Percentiles rank a stretch among this genome's conserved stretches.
Conservation (phyloP, 805 yeast species). For the Monosporozyma solicola region DNA sequence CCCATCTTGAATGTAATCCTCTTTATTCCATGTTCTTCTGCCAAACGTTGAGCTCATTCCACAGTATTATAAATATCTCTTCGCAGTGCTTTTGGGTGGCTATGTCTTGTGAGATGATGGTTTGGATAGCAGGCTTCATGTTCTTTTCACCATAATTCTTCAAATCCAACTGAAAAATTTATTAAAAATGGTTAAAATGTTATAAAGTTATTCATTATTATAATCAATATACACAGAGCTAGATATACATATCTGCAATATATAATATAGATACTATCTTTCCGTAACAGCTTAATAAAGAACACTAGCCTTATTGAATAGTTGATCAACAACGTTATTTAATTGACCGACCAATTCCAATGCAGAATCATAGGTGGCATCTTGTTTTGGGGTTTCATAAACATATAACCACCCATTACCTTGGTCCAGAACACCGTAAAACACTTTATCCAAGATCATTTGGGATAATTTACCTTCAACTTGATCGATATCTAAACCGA, state of each 20-base stretch:
- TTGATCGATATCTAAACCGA: constrained; percentile 79
- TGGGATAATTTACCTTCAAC: constrained; percentile 92
- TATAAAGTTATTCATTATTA: background rate
- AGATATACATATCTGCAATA: background rate
- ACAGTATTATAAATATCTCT: background rate
- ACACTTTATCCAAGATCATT: constrained; percentile 93
- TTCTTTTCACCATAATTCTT: background rate
- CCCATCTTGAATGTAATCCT: constrained; percentile 44
- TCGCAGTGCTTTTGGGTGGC: background rate
- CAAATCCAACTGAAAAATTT: background rate
- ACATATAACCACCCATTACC: constrained; percentile 96
- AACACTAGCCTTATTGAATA: constrained; percentile 88
- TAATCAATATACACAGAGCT: background rate
- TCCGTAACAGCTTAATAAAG: constrained; percentile 41
- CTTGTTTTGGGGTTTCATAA: constrained; percentile 81
- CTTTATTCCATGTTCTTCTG: constrained; percentile 64
- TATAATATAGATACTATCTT: background rate
- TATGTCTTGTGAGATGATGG: background rate
- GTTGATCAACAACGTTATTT: constrained; percentile 78
- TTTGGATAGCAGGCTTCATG: background rate
- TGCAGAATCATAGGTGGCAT: constrained; percentile 80
- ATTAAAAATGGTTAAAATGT: background rate
- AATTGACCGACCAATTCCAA: constrained; percentile 79
- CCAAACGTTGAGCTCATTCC: constrained; percentile 36
- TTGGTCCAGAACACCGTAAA: constrained; percentile 93